Base-by-base conservation (phyloP, 2,329 filamentous ascomycete genomes). In the Ceratocystis harringtonii region DNA sequence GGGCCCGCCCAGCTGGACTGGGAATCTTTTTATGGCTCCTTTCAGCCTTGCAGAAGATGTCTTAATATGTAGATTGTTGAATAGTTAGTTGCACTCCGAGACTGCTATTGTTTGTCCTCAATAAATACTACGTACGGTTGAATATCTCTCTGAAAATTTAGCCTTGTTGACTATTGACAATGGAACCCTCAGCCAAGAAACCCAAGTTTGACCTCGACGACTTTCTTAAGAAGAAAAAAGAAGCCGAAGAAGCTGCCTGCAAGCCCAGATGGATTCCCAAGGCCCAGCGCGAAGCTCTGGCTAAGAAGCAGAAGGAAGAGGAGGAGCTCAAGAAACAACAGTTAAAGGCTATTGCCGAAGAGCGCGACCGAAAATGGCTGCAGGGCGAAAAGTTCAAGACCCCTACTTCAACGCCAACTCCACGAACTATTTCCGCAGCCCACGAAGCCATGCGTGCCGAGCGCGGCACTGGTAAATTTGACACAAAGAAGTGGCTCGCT, bases 231-330 rank as follows among this genome's bases (percentile, higher is more conserved):
- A 88, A 92, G 76, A 95, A 95, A 79, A 89, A 88, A 72, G 90
- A 89, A 68, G 87, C 89, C 32, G 90, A 94, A 75, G 88, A 88
- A 44, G 90, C 88, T 17, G 87, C 90, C 8, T 83, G 89, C 65
- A 96, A 94, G 79, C 91, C 91, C 4, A 92, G 90, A 74, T 95
- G 95, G 73, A 78, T 96, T 25, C 88, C 89, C 3, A 94, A 89
- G 77, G 87, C 88, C 41, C 83, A 95, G 74, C 83, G 92, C 65
- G 90, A 95, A 73, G 83, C 85, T 68, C 75, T 95, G 30, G 90
- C 90, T 36, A 79, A 90, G 17, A 89, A 95, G 72, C 90, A 83
- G 72, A 89, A 91, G 76, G 81, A 87, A 58, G 80, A 83, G 68
- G 84, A 85, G 60, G 79, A 81, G 30, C 81, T 61, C 44, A 61